Evolutionary conservation across 192 early-diverging fungal genomes (phyloP).

Genomic region (Linnemannia schmuckeri): DNA sequence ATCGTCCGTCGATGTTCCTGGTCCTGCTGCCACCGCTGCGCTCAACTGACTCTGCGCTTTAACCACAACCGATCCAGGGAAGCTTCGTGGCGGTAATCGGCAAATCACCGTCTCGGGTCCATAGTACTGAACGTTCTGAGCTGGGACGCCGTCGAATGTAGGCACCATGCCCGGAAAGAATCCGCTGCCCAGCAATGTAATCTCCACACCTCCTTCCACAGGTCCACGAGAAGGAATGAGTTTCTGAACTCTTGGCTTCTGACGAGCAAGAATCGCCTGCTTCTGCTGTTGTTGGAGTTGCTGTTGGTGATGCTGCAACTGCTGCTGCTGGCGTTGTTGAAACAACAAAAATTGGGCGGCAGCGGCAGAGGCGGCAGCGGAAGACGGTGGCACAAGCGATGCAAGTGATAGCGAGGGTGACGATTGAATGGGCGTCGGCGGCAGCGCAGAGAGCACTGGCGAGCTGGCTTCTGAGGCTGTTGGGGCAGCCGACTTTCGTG

Average conservation of each 20-base stretch:
- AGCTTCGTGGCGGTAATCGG: slow-evolving; percentile 73
- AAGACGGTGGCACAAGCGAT: not conserved
- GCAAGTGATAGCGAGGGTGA: slow-evolving; percentile 27
- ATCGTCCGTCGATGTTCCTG: slow-evolving; percentile 24
- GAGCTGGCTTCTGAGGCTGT: slow-evolving; percentile 28
- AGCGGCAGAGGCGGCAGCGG: slow-evolving; percentile 5
- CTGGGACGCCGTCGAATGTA: slow-evolving; percentile 75
- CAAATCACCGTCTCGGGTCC: slow-evolving; percentile 78
- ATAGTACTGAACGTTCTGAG: slow-evolving; percentile 72
- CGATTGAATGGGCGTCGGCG: not conserved
- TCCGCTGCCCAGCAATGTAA: slow-evolving; percentile 78
- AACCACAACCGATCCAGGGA: slow-evolving; percentile 71
- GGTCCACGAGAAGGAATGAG: slow-evolving; percentile 84
- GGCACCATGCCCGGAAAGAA: slow-evolving; percentile 78
- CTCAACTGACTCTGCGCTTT: slow-evolving; percentile 34
- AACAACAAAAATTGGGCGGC: slow-evolving; percentile 37
- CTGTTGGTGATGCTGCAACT: slow-evolving; percentile 48
- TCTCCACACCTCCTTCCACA: slow-evolving; percentile 78
- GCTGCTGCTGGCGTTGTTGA: slow-evolving; percentile 49
- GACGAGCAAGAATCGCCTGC: slow-evolving; percentile 52
- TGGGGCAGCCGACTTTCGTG: slow-evolving; percentile 29
- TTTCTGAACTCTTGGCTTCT: slow-evolving; percentile 67
- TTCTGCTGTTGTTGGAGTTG: slow-evolving; percentile 55
- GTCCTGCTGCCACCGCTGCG: slow-evolving; percentile 12
- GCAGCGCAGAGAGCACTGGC: slow-evolving; percentile 18